These are phyloP conservation scores for Nannochloropsis oceanica DNA, from an alignment of 108 stramenopile species.

Conservation along the genomic window DNA sequence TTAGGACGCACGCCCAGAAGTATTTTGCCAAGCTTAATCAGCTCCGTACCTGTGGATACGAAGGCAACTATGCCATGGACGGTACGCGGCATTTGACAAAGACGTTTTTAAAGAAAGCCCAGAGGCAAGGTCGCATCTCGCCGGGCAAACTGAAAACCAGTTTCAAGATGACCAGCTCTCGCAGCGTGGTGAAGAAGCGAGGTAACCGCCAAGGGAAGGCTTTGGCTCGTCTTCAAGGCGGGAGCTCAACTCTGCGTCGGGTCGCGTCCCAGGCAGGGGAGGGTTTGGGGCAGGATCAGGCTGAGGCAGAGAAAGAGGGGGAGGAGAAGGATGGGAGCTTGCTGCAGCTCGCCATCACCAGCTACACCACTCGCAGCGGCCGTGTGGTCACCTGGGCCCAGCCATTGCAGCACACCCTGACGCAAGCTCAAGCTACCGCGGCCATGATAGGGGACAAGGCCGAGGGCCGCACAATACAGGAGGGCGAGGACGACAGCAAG, in stretches of 20 bases:
- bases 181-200: background rate
- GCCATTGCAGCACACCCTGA: background rate
- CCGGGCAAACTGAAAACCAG: background rate
- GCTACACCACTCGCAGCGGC: background rate
- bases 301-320: background rate
- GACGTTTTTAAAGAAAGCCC: background rate
- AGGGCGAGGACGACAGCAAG: too few species aligned
- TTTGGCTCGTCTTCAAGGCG: background rate
- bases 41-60: background rate
- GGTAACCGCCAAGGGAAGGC: background rate
- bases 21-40: constrained; percentile 7
- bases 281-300: background rate
- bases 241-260: background rate
- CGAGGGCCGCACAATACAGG: background rate
- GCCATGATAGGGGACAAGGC: background rate
- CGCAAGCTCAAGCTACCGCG: background rate
- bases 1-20: constrained; percentile 30
- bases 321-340: background rate
- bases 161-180: background rate
- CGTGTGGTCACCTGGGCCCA: background rate
- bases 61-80: background rate
- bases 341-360: background rate
- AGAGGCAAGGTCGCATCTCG: background rate
- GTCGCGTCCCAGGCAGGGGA: background rate
- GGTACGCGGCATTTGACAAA: background rate